Conservation (phyloP, 1,284 basidiomycete genomes). For the Anthracocystis setariae region DNA sequence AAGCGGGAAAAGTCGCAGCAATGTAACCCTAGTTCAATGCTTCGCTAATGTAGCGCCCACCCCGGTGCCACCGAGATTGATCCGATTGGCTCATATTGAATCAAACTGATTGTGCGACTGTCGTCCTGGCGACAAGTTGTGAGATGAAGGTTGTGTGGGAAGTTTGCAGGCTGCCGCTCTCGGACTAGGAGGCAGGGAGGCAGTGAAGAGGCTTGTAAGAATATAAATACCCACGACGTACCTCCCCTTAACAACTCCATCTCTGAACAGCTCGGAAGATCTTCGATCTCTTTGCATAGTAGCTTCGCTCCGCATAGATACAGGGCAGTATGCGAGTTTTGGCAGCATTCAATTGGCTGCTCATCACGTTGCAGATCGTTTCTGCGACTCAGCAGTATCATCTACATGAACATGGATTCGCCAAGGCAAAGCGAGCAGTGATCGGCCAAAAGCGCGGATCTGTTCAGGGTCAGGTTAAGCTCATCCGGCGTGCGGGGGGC, state of each 20-base stretch:
- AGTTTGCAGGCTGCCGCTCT: too few species aligned
- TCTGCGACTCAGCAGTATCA: conserved; percentile 7
- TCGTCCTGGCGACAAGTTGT: background rate
- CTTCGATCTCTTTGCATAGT: background rate
- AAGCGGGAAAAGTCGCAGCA: too few species aligned
- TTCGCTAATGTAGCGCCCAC: background rate
- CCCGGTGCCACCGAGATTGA: background rate
- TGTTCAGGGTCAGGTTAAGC: background rate
- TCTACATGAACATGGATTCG: conserved; percentile 9
- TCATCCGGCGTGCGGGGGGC: conserved; percentile 3
- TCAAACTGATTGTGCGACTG: conserved; percentile 4
- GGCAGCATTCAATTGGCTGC: conserved; percentile 2
- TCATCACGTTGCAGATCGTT: conserved; percentile 17
- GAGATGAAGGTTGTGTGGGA: conserved; percentile 7
- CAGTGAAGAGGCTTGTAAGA: too few species aligned
- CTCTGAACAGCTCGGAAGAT: background rate
- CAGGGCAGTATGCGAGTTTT: conserved; percentile 14
- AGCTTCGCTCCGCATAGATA: background rate
- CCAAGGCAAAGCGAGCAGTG: conserved; percentile 13
- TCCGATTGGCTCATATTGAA: conserved; percentile 5
- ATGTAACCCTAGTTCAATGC: too few species aligned
- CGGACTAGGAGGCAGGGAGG: too few species aligned
- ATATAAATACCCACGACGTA: background rate
- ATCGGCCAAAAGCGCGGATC: background rate
- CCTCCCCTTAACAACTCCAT: too few species aligned